Base-by-base conservation (phyloP, 306 rosid genomes). In the Dryas alaskensis region DNA sequence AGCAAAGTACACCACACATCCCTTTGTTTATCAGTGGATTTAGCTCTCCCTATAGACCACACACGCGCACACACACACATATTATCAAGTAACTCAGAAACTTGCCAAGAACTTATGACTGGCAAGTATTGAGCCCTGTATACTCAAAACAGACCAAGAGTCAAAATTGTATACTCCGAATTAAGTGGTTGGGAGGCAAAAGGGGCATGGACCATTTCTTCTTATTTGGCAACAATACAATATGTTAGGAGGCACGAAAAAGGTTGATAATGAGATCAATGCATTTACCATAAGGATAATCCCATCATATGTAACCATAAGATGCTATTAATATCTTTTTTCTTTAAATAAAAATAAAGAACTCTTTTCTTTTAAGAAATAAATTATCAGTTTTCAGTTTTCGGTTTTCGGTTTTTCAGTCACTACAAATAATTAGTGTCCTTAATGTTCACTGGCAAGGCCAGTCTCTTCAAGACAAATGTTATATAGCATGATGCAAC, bases 141-240 rank as follows among this genome's bases (percentile, higher is more conserved):
- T 27, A 9, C 65, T 8, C 10, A 60, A 31, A 60, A 27, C 12
- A 31, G 43, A 0, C 43, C 65, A 60, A 10, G 37, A 54, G 27
- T 54, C 60, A 58, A 58, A 58, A 31, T 12, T 6, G 19, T 13
- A 6, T 60, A 60, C 65, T 60, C 46, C 65, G 12, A 60, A 60
- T 58, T 58, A 10, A 58, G 63, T 25, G 63, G 2, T 60, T 60
- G 13, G 13, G 2, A 37, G 27, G 25, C 31, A 7, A 63, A 44
- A 16, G 11, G 22, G 13, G 62, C 25, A 19, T 19, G 37, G 45
- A 52, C 48, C 39, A 52, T 69, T 48, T 69, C 25, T 39, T 68
- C 60, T 37, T 40, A 68, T 14, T 3, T 25, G 71, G 57, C 57
- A 66, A 49, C 16, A 67, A 50, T 31, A 67, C 54, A 49, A 49